These are phyloP conservation scores for Fraxinus angustifolia DNA, from an alignment of 305 asterid species.

Conservation along the genomic window DNA sequence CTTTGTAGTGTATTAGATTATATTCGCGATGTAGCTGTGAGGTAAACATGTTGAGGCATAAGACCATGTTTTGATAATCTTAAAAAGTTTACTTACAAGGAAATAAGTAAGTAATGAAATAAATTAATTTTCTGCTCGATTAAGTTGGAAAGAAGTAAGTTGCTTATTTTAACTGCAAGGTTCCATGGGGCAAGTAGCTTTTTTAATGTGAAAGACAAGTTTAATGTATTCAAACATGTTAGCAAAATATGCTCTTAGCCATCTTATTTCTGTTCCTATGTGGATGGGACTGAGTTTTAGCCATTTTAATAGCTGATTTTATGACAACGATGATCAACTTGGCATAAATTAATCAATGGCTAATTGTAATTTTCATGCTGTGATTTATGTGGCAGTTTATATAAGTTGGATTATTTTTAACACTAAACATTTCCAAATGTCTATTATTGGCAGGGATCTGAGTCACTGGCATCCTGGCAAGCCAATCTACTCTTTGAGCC, in stretches of 20 bases:
- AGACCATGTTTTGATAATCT: neutral
- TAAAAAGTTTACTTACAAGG: neutral
- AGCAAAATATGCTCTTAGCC: neutral
- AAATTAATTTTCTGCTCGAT: neutral
- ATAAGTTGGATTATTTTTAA: neutral
- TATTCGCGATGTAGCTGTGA: neutral
- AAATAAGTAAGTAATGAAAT: neutral
- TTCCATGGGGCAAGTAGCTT: neutral
- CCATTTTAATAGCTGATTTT: neutral
- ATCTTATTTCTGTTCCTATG: neutral
- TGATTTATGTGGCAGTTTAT: neutral
- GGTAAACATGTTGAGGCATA: neutral
- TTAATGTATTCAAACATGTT: neutral
- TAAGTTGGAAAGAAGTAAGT: neutral
- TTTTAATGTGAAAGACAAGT: neutral
- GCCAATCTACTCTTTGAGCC: constrained; percentile 96
- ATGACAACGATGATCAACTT: neutral
- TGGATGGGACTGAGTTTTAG: neutral
- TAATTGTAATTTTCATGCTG: neutral
- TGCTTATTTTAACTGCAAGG: neutral
- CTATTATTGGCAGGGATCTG: constrained; percentile 63
- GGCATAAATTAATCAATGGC: neutral
- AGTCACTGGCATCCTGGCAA: constrained; percentile 92
- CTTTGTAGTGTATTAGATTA: neutral
- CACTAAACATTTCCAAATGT: neutral